phyloP scores from a whole-genome alignment of 495 filamentous ascomycete species.

The Pseudomonodictys pantanalensis region DNA sequence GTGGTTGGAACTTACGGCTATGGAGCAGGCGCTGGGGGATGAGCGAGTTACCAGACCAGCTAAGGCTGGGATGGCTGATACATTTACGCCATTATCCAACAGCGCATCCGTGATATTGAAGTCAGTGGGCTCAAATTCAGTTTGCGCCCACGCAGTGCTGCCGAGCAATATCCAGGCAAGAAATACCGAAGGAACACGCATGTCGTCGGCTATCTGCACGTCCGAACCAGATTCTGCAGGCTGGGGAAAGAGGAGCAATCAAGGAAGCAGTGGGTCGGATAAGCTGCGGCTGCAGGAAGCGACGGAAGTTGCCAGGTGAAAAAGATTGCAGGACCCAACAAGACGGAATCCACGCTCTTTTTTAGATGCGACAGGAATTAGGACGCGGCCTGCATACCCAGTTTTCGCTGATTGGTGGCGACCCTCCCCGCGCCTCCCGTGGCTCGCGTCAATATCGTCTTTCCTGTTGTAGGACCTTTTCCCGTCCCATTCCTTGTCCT shows the following conservation, averaged over 20 bases:
- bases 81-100: conserved; percentile 9
- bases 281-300: too few relatives aligned
- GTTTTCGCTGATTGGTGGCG: too few relatives aligned
- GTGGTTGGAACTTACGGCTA: conserved; percentile 10
- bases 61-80: not conserved
- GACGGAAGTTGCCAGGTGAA: too few relatives aligned
- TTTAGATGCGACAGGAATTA: too few relatives aligned
- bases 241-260: not conserved
- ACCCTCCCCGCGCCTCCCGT: too few relatives aligned
- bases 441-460: too few relatives aligned
- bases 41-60: conserved; percentile 6
- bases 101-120: conserved; percentile 19
- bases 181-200: conserved; percentile 1
- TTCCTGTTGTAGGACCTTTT: too few relatives aligned
- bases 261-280: not conserved
- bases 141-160: conserved; percentile 3
- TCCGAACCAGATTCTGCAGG: not conserved
- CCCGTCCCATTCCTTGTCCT: too few relatives aligned
- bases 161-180: not conserved
- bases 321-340: too few relatives aligned
- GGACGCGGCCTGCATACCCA: too few relatives aligned
- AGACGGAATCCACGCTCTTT: too few relatives aligned
- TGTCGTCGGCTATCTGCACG: too few relatives aligned
- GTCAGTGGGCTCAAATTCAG: conserved; percentile 13
- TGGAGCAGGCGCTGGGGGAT: conserved; percentile 7